These are phyloP conservation scores for Viola odorata DNA, from an alignment of 345 rosid species.

Conservation along the genomic window DNA sequence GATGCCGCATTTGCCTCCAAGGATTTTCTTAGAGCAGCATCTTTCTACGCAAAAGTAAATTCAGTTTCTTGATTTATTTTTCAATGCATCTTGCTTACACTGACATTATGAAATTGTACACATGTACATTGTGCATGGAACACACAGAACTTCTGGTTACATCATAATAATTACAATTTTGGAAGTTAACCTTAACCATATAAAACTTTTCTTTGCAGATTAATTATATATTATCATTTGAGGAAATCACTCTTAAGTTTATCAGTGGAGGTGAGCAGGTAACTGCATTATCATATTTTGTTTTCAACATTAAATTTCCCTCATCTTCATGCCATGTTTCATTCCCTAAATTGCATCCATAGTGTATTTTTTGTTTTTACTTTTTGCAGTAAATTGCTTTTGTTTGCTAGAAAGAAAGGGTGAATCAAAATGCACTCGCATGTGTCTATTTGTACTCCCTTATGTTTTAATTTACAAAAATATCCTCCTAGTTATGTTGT, in stretches of 20 bases:
- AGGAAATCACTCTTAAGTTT: conserved; percentile 94
- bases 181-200: too few species aligned
- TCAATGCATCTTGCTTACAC: background rate
- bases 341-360: background rate
- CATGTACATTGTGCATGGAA: too few species aligned
- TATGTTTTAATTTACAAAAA: too few species aligned
- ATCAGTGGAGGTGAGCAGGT: conserved; percentile 81
- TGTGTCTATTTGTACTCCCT: too few species aligned
- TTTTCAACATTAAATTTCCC: background rate
- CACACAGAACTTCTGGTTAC: too few species aligned
- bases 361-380: background rate
- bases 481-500: too few species aligned
- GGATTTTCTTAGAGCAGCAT: conserved; percentile 91
- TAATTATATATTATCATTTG: conserved; percentile 78
- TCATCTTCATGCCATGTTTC: too few species aligned
- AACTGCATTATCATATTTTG: conserved; percentile 16
- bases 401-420: too few species aligned
- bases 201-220: conserved; percentile 46
- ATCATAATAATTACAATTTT: too few species aligned
- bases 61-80: conserved; percentile 15
- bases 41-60: conserved; percentile 89
- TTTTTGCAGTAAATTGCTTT: background rate
- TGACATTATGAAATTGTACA: too few species aligned
- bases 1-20: conserved; percentile 78
- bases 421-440: too few species aligned